A percentile compares a stretch with the other conserved stretches of the same genome.
These are phyloP conservation scores for Crataegus laevigata DNA, from an alignment of 306 rosid species.

Conservation along the genomic window DNA sequence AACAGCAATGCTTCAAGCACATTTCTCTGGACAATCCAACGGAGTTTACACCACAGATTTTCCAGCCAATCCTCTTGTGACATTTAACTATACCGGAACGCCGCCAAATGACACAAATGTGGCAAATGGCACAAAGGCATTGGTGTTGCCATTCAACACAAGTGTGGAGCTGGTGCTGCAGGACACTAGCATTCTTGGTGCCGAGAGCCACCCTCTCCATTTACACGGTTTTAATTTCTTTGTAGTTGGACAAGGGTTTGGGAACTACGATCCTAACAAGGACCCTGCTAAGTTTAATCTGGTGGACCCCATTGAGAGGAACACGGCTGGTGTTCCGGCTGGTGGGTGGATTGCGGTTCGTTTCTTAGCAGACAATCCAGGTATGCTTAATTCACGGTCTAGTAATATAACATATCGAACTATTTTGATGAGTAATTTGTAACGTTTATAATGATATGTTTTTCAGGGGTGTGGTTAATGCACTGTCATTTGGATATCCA, in stretches of 20 bases:
- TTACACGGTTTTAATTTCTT: constrained; percentile 74
- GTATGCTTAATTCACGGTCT: constrained; percentile 10
- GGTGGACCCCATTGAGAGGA: constrained; percentile 66
- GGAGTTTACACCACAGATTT: constrained; percentile 57
- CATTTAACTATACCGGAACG: constrained; percentile 69
- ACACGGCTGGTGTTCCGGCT: constrained; percentile 57
- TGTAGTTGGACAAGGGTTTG: constrained; percentile 71
- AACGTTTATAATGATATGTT: background rate
- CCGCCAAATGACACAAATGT: constrained; percentile 67
- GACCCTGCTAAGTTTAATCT: constrained; percentile 61
- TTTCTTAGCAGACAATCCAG: constrained; percentile 75
- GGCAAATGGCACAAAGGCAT: constrained; percentile 45
- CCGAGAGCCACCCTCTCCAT: constrained; percentile 87
- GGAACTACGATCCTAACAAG: constrained; percentile 55
- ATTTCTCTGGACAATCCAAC: constrained; percentile 34
- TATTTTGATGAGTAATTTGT: too few relatives aligned
- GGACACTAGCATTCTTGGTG: constrained; percentile 55
- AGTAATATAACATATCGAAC: background rate
- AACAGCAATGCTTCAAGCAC: constrained; percentile 53
- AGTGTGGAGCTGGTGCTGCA: constrained; percentile 76
- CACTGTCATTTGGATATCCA: constrained; percentile 85
- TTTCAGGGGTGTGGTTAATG: constrained; percentile 86
- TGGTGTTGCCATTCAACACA: constrained; percentile 57
- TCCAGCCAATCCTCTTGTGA: constrained; percentile 39
- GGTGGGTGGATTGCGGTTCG: constrained; percentile 81